Conservation (phyloP, 345 rosid species). For the Bruguiera parviflora region DNA sequence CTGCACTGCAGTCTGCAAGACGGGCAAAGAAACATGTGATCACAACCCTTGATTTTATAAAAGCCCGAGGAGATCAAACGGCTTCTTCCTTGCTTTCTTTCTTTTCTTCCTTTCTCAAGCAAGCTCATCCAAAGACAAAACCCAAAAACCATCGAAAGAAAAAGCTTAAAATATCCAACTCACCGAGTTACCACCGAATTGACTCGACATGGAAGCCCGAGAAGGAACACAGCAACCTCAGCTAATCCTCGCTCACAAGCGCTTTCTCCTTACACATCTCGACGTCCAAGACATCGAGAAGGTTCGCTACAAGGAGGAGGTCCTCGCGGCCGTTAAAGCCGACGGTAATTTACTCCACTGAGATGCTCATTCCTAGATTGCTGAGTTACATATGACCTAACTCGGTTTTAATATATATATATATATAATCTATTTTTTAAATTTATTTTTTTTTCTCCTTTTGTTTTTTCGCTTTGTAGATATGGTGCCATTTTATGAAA, state of each 20-base stretch:
- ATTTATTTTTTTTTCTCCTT: neutral
- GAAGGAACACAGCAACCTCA: slow-evolving; percentile 89
- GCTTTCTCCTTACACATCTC: slow-evolving; percentile 70
- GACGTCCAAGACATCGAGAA: slow-evolving; percentile 88
- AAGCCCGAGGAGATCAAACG: no score
- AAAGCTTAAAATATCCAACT: neutral
- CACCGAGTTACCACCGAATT: slow-evolving; percentile 12
- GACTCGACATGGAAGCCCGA: slow-evolving; percentile 58
- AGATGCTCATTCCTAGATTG: neutral
- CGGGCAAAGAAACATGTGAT: neutral
- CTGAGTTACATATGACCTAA: neutral
- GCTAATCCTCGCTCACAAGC: slow-evolving; percentile 75
- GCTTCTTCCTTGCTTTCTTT: no score
- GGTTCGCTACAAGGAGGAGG: slow-evolving; percentile 86
- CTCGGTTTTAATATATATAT: neutral
- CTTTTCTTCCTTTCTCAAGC: slow-evolving; percentile 25
- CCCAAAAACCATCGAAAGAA: no score
- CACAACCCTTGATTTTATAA: no score
- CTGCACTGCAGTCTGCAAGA: no score
- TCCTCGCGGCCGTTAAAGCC: slow-evolving; percentile 59
- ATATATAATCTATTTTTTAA: no score
- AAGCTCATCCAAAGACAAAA: neutral
- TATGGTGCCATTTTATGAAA: slow-evolving; percentile 82
- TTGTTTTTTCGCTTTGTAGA: slow-evolving; percentile 34
- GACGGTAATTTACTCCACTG: slow-evolving; percentile 44